phyloP scores from a whole-genome alignment of 257 asterid species.

The Fraxinus pennsylvanica region DNA sequence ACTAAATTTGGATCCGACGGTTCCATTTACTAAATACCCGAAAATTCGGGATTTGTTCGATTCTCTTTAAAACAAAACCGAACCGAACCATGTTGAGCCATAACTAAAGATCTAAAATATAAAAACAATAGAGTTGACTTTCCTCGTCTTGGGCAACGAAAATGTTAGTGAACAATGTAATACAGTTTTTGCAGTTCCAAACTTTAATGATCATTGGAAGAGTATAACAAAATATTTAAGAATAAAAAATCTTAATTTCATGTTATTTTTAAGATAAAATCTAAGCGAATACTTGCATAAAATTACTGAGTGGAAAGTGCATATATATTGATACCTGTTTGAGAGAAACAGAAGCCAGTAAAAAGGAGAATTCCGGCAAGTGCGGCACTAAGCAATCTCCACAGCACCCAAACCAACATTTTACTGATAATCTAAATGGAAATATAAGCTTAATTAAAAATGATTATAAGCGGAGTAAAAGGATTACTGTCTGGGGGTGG shows the following conservation, averaged over 20 bases:
- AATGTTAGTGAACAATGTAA: too few species aligned
- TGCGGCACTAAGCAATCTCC: conserved; percentile 34
- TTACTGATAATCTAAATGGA: conserved; percentile 1
- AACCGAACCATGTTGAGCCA: too few species aligned
- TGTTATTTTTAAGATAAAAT: too few species aligned
- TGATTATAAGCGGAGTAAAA: not conserved
- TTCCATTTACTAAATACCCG: too few species aligned
- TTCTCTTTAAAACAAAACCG: too few species aligned
- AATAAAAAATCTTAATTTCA: not conserved
- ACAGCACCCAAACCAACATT: conserved; percentile 24
- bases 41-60: too few species aligned
- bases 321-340: conserved; percentile 39
- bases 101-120: too few species aligned
- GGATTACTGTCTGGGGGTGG: not conserved
- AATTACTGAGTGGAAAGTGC: not conserved
- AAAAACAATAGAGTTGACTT: too few species aligned
- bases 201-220: too few species aligned
- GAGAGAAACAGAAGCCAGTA: conserved; percentile 47
- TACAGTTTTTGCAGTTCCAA: too few species aligned
- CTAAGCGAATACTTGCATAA: not conserved
- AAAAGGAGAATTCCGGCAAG: conserved; percentile 44
- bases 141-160: too few species aligned
- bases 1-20: too few species aligned
- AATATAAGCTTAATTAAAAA: not conserved
- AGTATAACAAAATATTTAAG: not conserved